phyloP scores from a whole-genome alignment of 179 eudicot genomes.

The Camellia oleifera region DNA sequence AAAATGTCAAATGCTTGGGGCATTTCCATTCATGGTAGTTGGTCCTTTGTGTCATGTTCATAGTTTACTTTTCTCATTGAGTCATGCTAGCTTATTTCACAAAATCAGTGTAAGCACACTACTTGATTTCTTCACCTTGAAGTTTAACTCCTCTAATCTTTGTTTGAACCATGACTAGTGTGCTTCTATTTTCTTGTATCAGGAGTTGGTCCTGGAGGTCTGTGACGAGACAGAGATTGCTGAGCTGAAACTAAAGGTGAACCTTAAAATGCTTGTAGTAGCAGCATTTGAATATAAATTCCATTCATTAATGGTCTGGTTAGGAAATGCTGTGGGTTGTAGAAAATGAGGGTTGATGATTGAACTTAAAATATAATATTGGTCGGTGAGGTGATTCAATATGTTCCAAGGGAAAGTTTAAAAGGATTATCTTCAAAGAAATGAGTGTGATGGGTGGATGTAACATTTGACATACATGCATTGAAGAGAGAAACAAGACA shows the following conservation, averaged over 20 bases:
- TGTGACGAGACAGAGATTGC: conserved; percentile 95
- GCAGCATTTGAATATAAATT: background rate
- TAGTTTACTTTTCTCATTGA: background rate
- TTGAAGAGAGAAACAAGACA: background rate
- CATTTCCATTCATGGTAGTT: background rate
- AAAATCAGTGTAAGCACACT: background rate
- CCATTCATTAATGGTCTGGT: background rate
- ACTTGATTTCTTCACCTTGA: background rate
- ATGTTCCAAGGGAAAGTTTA: background rate
- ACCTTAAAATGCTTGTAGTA: background rate
- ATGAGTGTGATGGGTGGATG: background rate
- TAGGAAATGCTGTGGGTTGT: background rate
- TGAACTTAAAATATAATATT: background rate
- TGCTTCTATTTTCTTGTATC: conserved; percentile 22
- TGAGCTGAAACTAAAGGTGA: conserved; percentile 86
- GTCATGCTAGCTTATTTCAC: background rate
- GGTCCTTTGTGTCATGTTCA: background rate
- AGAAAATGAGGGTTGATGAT: background rate
- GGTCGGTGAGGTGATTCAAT: background rate
- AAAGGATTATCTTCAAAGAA: background rate
- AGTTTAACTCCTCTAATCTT: background rate
- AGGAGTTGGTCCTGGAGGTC: conserved; percentile 75
- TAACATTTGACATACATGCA: background rate
- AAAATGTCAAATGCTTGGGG: background rate
- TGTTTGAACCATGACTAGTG: background rate